Evolutionary conservation across 768 basidiomycete species (phyloP), one percentile per base, ranked within the genome.

Genomic region (Rhodotorula babjevae): DNA sequence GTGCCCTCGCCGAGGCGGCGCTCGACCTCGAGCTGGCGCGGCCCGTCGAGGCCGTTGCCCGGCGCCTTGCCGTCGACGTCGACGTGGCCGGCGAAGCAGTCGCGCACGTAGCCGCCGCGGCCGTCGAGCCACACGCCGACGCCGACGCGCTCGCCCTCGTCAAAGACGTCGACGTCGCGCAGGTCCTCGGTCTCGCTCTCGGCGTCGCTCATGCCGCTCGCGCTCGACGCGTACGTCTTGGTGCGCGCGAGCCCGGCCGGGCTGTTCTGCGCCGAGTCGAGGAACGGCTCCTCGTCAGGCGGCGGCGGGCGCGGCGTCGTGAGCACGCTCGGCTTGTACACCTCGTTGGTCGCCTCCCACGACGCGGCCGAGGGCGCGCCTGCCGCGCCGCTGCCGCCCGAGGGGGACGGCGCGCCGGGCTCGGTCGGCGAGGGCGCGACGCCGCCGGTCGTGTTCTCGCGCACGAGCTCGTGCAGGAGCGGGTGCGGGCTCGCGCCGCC

Each of bases 31-130:
- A 76, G 53, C 71, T 76, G 68, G 33, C 67, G 57, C 67, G 74
- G 74, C 42, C 74, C 74, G 6, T 67, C 73, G 8, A 72, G 53
- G 18, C 73, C 76, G 31, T 70, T 70, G 31, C 70, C 76, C 27
- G 63, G 68, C 21, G 56, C 76, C 50, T 62, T 68, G 23, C 71
- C 71, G 8, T 68, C 74, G 10, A 57, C 31, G n/a, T 57, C 65
- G 31, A 85, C 75, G 49, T 90, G 85, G 81, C 91, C 89, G 60
- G 87, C 87, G 40, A 96, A 93, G 71, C 92, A 88, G 80, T 96
- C 84, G 61, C 90, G 86, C 64, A 87, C 84, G 67, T 85, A 84
- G 59, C 92, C 85, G 49, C 78, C 78, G 80, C 92, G 87, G 59
- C 87, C 89, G 76, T 88, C 89, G 33, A 93, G 84, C 33, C 78